Conservation (phyloP, 2,329 filamentous ascomycete species). For the Lachnellula arida region DNA sequence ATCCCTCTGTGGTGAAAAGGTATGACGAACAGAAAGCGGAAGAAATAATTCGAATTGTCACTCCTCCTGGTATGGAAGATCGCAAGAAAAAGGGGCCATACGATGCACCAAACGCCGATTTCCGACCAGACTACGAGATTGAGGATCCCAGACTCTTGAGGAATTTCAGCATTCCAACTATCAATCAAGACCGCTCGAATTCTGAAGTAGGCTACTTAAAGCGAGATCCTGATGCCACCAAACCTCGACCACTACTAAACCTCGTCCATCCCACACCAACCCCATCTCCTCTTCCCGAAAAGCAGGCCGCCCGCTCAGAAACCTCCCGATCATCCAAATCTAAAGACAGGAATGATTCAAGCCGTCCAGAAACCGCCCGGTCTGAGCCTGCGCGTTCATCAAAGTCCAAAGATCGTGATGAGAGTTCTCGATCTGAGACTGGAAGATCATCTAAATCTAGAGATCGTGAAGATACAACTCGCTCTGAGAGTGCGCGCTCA, state of each 20-base stretch:
- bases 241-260: conserved; percentile 50
- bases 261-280: conserved; percentile 56
- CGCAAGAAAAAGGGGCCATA: conserved; percentile 46
- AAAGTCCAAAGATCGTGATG: conserved; percentile 27
- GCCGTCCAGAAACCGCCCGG: conserved; percentile 19
- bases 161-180: conserved; percentile 30
- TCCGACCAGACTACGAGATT: conserved; percentile 55
- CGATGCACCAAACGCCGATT: conserved; percentile 58
- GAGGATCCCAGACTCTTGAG: conserved; percentile 45
- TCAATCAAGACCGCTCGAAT: conserved; percentile 37
- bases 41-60: conserved; percentile 44
- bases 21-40: conserved; percentile 38
- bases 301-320: conserved; percentile 29
- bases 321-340: conserved; percentile 6
- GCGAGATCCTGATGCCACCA: conserved; percentile 23
- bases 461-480: not conserved
- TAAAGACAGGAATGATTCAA: conserved; percentile 14
- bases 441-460: conserved; percentile 30
- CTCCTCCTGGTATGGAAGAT: conserved; percentile 48
- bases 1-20: conserved; percentile 51
- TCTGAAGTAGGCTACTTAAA: conserved; percentile 18
- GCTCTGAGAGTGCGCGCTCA: not conserved
- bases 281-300: conserved; percentile 46
- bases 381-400: conserved; percentile 19
- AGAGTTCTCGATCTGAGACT: not conserved